These are phyloP conservation scores for Apophysomyces sp. DNA, from an alignment of 371 early-diverging fungal species.

Conservation along the genomic window DNA sequence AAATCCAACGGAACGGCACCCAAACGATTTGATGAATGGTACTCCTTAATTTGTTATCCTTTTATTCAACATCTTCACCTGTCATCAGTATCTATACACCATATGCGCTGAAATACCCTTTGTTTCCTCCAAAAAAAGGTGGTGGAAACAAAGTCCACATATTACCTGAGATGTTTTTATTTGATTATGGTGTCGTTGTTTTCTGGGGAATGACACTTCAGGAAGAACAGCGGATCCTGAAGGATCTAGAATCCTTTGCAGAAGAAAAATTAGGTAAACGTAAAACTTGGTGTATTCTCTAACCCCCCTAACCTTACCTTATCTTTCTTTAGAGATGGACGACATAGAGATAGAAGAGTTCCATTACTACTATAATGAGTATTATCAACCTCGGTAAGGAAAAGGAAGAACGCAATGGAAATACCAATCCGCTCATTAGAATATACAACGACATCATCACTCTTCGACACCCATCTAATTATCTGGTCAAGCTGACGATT, in stretches of 20 bases:
- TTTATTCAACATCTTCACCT: no score
- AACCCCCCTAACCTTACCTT: no score
- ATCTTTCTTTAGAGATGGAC: constrained; percentile 37
- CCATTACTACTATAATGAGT: constrained; percentile 77
- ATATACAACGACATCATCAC: constrained; percentile 53
- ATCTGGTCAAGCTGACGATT: constrained; percentile 64
- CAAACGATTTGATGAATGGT: constrained; percentile 41
- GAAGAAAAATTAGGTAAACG: constrained; percentile 62
- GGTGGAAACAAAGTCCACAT: not conserved
- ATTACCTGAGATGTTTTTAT: constrained; percentile 74
- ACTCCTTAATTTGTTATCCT: no score
- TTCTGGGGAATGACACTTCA: constrained; percentile 91
- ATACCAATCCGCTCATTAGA: constrained; percentile 6
- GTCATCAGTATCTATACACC: constrained; percentile 27
- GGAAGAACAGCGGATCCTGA: constrained; percentile 78
- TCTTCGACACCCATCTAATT: constrained; percentile 38
- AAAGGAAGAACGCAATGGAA: not conserved
- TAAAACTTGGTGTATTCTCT: not conserved
- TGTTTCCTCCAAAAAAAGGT: constrained; percentile 23
- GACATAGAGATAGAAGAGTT: constrained; percentile 89
- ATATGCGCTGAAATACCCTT: constrained; percentile 28
- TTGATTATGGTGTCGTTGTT: constrained; percentile 94
- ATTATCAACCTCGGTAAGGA: constrained; percentile 61
- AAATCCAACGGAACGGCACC: constrained; percentile 32
- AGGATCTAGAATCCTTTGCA: constrained; percentile 65